phyloP scores from a whole-genome alignment of 1,139 yeast genomes.

The Diutina sp. region DNA sequence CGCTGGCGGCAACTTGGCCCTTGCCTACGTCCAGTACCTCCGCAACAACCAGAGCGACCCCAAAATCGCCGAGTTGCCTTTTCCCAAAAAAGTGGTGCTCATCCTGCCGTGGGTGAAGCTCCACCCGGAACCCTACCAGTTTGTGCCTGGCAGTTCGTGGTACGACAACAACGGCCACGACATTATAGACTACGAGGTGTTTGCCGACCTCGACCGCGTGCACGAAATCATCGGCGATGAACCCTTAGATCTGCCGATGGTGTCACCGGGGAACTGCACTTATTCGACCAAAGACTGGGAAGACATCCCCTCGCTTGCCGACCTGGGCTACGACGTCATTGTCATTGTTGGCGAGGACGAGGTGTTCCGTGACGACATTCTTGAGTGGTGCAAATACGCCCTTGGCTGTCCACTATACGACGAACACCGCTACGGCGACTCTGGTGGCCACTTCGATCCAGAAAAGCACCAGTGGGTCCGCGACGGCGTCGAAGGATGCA shows the following conservation, averaged over 20 bases:
- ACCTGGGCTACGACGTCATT: slow-evolving; percentile 13
- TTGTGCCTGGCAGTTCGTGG: slow-evolving; percentile 16
- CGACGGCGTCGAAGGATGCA: slow-evolving; percentile 6
- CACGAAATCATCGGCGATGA: slow-evolving; percentile 7
- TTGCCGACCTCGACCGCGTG: slow-evolving; percentile 5
- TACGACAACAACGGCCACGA: slow-evolving; percentile 21
- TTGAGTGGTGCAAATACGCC: slow-evolving; percentile 23
- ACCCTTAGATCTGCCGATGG: slow-evolving; percentile 8
- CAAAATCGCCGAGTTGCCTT: not conserved
- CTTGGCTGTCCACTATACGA: slow-evolving; percentile 15
- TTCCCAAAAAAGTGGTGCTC: slow-evolving; percentile 19
- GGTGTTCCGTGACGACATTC: slow-evolving; percentile 27
- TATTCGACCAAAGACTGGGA: slow-evolving; percentile 3
- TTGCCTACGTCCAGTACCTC: slow-evolving; percentile 14
- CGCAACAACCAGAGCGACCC: not conserved
- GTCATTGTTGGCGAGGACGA: slow-evolving; percentile 32
- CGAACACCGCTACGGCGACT: slow-evolving; percentile 12
- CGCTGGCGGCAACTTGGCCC: slow-evolving; percentile 28
- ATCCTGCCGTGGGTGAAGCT: slow-evolving; percentile 30
- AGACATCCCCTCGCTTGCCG: slow-evolving; percentile 1
- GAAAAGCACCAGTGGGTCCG: slow-evolving; percentile 6
- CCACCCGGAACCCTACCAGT: slow-evolving; percentile 11
- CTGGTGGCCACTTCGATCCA: slow-evolving; percentile 5
- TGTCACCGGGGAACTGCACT: slow-evolving; percentile 10
- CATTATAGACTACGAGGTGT: slow-evolving; percentile 12